Conservation (phyloP, 2,329 filamentous ascomycete genomes). For the Zarea fungicola region DNA sequence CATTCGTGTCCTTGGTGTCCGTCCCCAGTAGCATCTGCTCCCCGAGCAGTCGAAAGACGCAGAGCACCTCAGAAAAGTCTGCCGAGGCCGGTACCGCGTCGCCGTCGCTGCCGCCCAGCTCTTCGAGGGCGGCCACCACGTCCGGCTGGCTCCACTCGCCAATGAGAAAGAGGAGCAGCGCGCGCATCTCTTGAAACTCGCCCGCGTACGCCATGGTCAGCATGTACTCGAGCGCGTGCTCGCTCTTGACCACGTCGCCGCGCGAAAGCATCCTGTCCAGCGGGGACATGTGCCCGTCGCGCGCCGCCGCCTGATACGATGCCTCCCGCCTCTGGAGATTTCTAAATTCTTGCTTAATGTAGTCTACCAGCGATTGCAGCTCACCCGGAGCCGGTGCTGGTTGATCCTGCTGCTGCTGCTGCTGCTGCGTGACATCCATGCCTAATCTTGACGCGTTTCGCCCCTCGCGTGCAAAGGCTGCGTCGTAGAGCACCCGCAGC, state of each 20-base stretch:
- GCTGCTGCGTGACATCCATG: too few relatives aligned
- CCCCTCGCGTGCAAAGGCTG: background rate
- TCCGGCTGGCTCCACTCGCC: conserved; percentile 35
- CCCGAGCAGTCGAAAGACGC: conserved; percentile 41
- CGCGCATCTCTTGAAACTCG: conserved; percentile 53
- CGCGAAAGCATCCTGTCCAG: conserved; percentile 30
- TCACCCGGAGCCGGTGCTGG: background rate
- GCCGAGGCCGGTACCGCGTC: conserved; percentile 26
- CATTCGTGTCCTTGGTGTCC: too few relatives aligned
- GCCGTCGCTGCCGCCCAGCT: too few relatives aligned
- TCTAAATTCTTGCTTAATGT: conserved; percentile 4
- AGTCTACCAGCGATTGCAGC: background rate
- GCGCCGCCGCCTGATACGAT: conserved; percentile 15
- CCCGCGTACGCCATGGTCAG: conserved; percentile 56
- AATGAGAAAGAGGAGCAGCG: conserved; percentile 55
- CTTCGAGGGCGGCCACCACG: conserved; percentile 27
- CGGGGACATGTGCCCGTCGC: conserved; percentile 20
- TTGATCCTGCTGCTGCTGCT: background rate
- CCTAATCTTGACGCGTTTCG: too few relatives aligned
- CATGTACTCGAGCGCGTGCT: conserved; percentile 54
- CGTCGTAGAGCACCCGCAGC: background rate
- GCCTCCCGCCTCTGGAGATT: background rate
- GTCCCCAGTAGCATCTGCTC: conserved; percentile 5
- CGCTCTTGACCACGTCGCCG: conserved; percentile 27
- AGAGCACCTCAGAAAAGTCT: conserved; percentile 35